These are phyloP conservation scores for Suhomyces guaymorum DNA, from an alignment of 1,139 yeast genomes.

Conservation along the genomic window DNA sequence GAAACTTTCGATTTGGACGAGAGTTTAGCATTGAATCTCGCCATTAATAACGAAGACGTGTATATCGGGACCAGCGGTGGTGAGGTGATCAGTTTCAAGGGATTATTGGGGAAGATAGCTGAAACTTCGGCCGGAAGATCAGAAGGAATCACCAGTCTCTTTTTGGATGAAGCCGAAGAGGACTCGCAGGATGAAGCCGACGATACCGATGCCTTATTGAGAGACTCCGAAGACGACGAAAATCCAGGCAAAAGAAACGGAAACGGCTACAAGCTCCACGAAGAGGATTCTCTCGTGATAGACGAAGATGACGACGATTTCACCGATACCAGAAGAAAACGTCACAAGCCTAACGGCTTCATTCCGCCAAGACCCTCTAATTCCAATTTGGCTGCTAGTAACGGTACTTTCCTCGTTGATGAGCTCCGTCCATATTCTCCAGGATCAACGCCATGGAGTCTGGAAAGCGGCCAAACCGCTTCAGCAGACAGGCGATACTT, in stretches of 20 bases:
- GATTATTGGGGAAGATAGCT: conserved; percentile 20
- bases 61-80: conserved; percentile 60
- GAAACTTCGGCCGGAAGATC: conserved; percentile 1
- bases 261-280: conserved; percentile 21
- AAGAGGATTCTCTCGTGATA: conserved; percentile 38
- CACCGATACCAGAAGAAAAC: conserved; percentile 26
- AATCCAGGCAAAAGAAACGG: conserved; percentile 4
- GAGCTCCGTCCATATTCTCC: conserved; percentile 55
- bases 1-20: conserved; percentile 15
- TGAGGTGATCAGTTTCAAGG: conserved; percentile 40
- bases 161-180: conserved; percentile 34
- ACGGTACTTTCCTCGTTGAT: no score
- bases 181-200: conserved; percentile 26
- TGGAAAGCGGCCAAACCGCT: conserved; percentile 30
- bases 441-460: conserved; percentile 84
- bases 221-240: conserved; percentile 21
- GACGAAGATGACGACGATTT: conserved; percentile 36
- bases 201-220: conserved; percentile 25
- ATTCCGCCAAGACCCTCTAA: conserved; percentile 8
- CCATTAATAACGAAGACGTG: conserved; percentile 28
- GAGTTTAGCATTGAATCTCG: conserved; percentile 22
- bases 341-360: conserved; percentile 27
- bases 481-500: conserved; percentile 63
- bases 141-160: conserved; percentile 20
- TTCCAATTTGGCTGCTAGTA: neutral